Conservation (phyloP, 1,284 basidiomycete genomes). For the Heimioporus retisporus region DNA sequence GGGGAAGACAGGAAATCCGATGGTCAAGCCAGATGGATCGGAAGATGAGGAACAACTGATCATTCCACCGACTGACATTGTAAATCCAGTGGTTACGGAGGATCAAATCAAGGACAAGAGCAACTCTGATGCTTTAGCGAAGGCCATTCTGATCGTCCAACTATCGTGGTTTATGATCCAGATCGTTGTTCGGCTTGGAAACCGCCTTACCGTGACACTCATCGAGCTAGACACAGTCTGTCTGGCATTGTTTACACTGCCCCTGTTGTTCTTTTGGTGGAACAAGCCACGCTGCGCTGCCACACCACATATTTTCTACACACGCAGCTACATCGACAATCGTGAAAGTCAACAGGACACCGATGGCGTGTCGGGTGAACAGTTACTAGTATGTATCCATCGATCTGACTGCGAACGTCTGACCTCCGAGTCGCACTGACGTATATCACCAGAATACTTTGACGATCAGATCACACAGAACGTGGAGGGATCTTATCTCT, state of each 20-base stretch:
- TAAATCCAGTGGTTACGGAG: constrained; percentile 19
- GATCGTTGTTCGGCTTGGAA: constrained; percentile 30
- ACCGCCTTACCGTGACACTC: constrained; percentile 37
- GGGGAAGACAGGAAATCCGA: no score
- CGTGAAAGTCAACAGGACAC: not conserved
- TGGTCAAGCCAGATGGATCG: no score
- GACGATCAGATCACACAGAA: no score
- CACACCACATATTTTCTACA: not conserved
- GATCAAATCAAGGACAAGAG: constrained; percentile 41
- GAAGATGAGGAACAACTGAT: no score
- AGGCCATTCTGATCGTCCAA: constrained; percentile 40
- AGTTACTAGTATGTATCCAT: not conserved
- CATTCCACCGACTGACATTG: constrained; percentile 20
- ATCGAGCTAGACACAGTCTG: constrained; percentile 45
- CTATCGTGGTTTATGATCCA: constrained; percentile 46
- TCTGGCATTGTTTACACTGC: constrained; percentile 37
- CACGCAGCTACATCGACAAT: not conserved
- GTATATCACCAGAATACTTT: no score
- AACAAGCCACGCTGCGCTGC: constrained; percentile 39
- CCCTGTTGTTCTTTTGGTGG: constrained; percentile 47
- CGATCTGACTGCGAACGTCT: no score
- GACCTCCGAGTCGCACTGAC: not conserved
- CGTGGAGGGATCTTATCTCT: no score
- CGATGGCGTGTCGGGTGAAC: not conserved
- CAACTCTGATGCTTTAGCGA: constrained; percentile 41